These are phyloP conservation scores for Wickerhamomyces strasburgensis DNA, from an alignment of 805 yeast species.

Conservation along the genomic window DNA sequence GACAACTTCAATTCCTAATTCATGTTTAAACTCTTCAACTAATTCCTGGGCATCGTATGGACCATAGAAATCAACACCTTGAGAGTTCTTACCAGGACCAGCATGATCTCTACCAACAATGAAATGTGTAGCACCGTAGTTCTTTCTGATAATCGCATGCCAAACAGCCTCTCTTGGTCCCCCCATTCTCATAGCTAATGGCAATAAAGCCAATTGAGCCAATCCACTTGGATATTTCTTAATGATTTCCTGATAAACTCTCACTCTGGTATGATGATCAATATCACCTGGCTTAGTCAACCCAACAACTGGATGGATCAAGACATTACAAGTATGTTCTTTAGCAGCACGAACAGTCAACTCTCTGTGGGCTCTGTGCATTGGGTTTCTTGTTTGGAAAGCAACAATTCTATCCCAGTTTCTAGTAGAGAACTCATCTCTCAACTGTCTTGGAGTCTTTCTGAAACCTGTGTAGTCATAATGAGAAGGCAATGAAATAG, in stretches of 20 bases:
- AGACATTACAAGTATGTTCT: conserved; percentile 77
- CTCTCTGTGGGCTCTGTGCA: conserved; percentile 98
- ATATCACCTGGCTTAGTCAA: conserved; percentile 96
- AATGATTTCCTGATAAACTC: conserved; percentile 87
- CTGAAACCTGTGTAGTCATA: conserved; percentile 86
- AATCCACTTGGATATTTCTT: conserved; percentile 92
- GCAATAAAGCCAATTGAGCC: conserved; percentile 83
- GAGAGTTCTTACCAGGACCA: conserved; percentile 86
- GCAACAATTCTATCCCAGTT: conserved; percentile 92
- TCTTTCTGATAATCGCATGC: conserved; percentile 96
- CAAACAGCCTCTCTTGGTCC: conserved; percentile 98
- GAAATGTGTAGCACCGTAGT: conserved; percentile 95
- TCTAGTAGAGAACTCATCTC: conserved; percentile 74
- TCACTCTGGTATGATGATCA: conserved; percentile 95
- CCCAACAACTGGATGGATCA: conserved; percentile 96
- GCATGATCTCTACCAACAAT: conserved; percentile 98
- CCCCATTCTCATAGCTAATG: conserved; percentile 98
- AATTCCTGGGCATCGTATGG: conserved; percentile 95
- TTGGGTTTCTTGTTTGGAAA: conserved; percentile 96
- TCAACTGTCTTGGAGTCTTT: conserved; percentile 85
- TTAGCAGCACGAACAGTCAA: conserved; percentile 95
- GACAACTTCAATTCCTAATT: conserved; percentile 83
- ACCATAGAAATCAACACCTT: conserved; percentile 92
- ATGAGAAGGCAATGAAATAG: conserved; percentile 78
- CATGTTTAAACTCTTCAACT: conserved; percentile 69